Evolutionary conservation across 768 basidiomycete species (phyloP).

Genomic region (Trametes gibbosa): DNA sequence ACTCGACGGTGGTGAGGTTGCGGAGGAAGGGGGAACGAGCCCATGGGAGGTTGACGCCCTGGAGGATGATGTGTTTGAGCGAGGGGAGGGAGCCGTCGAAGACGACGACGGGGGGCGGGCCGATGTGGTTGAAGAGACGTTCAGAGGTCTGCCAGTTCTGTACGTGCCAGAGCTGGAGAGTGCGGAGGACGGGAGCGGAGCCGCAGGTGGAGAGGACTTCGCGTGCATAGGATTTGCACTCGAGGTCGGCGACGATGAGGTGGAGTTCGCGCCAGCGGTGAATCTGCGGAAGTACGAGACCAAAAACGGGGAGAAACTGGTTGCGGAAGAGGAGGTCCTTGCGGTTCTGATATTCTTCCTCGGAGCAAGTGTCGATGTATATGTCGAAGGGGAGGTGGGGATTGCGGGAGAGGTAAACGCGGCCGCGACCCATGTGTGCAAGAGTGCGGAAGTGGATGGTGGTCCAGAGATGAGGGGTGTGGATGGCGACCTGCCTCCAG

Average conservation of each 20-base stretch:
- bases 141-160: constrained; percentile 52
- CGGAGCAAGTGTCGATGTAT: constrained; percentile 54
- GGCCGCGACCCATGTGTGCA: constrained; percentile 47
- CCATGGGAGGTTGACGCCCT: constrained; percentile 68
- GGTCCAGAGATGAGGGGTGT: constrained; percentile 50
- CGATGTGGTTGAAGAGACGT: constrained; percentile 54
- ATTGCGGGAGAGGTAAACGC: constrained; percentile 42
- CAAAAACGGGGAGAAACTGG: constrained; percentile 44
- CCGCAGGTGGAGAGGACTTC: constrained; percentile 49
- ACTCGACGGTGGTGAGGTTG: constrained; percentile 49
- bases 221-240: constrained; percentile 55
- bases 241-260: constrained; percentile 56
- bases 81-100: constrained; percentile 52
- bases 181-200: constrained; percentile 53
- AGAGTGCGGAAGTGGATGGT: constrained; percentile 52
- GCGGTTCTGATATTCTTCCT: constrained; percentile 45
- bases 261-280: constrained; percentile 56
- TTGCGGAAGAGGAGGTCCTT: constrained; percentile 51
- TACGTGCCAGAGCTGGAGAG: constrained; percentile 64
- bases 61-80: constrained; percentile 54
- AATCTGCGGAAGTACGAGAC: constrained; percentile 39
- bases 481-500: constrained; percentile 56
- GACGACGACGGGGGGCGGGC: constrained; percentile 54
- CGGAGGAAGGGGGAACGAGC: constrained; percentile 52
- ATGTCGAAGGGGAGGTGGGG: constrained; percentile 42